phyloP scores from a whole-genome alignment of 2,329 filamentous ascomycete species.

The Aspergillus brunneoviolaceus region DNA sequence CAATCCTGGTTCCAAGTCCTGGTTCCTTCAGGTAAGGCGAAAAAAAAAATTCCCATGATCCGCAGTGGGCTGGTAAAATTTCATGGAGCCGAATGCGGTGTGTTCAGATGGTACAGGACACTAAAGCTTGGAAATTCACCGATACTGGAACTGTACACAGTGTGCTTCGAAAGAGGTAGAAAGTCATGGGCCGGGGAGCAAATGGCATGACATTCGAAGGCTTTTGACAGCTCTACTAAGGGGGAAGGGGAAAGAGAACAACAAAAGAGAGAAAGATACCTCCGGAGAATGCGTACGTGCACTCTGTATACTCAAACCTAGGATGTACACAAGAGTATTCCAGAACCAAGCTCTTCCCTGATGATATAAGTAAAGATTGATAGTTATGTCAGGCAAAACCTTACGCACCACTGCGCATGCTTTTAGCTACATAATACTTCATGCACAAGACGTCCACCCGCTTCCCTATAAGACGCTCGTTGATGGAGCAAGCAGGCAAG shows the following conservation, averaged over 20 bases:
- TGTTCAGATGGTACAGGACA: conserved; percentile 11
- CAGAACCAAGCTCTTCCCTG: not conserved
- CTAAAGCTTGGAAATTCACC: not conserved
- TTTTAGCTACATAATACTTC: not conserved
- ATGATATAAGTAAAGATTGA: not conserved
- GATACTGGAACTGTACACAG: not conserved
- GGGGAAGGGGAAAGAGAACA: not conserved
- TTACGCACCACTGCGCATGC: not conserved
- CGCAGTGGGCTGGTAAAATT: conserved; percentile 24
- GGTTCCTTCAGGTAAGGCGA: not conserved
- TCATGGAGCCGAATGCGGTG: conserved; percentile 21
- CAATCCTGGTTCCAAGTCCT: not conserved
- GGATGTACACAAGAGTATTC: too few species aligned
- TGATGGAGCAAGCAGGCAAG: not conserved
- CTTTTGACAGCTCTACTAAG: not conserved
- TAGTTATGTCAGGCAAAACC: not conserved
- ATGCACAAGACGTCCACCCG: too few species aligned
- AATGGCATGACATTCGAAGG: not conserved
- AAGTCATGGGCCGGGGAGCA: not conserved
- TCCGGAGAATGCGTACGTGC: too few species aligned
- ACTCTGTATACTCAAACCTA: too few species aligned
- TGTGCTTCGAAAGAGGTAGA: not conserved
- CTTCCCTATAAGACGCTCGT: not conserved
- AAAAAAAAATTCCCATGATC: conserved; percentile 14
- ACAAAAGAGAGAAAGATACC: not conserved